Conservation (phyloP, 768 basidiomycete genomes). For the Tylopilus intermedius region DNA sequence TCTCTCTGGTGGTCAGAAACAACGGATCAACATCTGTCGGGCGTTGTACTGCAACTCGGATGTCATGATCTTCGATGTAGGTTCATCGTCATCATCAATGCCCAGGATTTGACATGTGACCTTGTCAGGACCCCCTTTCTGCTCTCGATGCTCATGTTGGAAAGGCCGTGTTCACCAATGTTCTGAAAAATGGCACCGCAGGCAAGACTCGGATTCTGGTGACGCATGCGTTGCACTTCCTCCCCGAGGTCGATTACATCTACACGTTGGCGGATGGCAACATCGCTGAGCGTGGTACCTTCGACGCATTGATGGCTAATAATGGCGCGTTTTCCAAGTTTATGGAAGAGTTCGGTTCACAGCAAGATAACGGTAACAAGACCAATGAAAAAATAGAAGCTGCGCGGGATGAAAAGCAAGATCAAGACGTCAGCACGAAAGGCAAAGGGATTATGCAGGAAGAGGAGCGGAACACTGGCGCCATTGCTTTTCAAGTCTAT, state of each 20-base stretch:
- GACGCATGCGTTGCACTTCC: conserved; percentile 87
- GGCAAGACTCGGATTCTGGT: conserved; percentile 84
- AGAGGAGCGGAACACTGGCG: conserved; percentile 79
- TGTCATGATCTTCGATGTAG: conserved; percentile 76
- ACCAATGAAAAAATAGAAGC: conserved; percentile 32
- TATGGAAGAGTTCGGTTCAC: conserved; percentile 71
- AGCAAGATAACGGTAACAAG: conserved; percentile 43
- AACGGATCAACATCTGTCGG: conserved; percentile 81
- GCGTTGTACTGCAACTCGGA: conserved; percentile 84
- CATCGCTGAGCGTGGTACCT: conserved; percentile 79
- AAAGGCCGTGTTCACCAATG: conserved; percentile 80
- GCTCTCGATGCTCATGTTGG: conserved; percentile 92
- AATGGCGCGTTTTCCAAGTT: conserved; percentile 70
- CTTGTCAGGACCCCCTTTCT: conserved; percentile 67
- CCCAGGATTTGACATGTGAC: background rate
- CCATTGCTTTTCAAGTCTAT: conserved; percentile 35
- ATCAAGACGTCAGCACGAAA: conserved; percentile 30
- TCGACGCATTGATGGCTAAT: conserved; percentile 58
- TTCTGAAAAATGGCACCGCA: conserved; percentile 56
- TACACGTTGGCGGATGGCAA: conserved; percentile 71
- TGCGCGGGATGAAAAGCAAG: conserved; percentile 33
- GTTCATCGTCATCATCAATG: conserved; percentile 4
- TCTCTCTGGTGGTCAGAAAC: conserved; percentile 76
- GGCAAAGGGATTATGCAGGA: conserved; percentile 69
- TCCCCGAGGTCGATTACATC: conserved; percentile 84